phyloP scores from a whole-genome alignment of 805 yeast genomes.

The Kodamaea fukazawae region DNA sequence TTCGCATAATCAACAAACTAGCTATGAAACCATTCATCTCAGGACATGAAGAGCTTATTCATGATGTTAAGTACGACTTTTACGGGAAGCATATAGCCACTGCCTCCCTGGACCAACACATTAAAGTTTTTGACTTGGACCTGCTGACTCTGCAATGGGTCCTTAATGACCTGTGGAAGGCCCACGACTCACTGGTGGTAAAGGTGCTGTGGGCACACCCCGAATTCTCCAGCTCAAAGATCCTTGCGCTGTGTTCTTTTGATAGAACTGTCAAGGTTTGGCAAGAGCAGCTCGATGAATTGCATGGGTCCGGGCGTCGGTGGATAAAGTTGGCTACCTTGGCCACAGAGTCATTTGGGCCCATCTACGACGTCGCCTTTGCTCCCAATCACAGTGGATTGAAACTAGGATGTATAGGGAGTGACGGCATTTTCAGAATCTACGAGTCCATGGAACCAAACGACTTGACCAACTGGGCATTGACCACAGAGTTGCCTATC shows the following conservation, averaged over 20 bases:
- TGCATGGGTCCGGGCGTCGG: constrained; percentile 72
- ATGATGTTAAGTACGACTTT: constrained; percentile 87
- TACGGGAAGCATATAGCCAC: constrained; percentile 93
- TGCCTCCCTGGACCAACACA: constrained; percentile 90
- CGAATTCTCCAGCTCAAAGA: constrained; percentile 70
- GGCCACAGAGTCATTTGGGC: constrained; percentile 79
- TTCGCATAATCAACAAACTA: too few species aligned
- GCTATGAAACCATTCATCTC: constrained; percentile 69
- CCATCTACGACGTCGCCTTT: constrained; percentile 85
- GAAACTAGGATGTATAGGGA: constrained; percentile 80
- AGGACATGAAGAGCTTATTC: constrained; percentile 90
- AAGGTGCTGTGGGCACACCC: constrained; percentile 92
- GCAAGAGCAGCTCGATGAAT: constrained; percentile 85
- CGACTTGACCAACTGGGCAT: constrained; percentile 79
- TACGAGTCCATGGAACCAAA: constrained; percentile 89
- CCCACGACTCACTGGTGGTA: constrained; percentile 87
- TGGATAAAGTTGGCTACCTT: constrained; percentile 77
- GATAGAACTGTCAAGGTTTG: constrained; percentile 87
- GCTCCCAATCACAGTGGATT: constrained; percentile 84
- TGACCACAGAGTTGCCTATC: constrained; percentile 67
- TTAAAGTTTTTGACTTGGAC: constrained; percentile 82
- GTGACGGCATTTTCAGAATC: constrained; percentile 80
- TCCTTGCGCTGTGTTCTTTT: constrained; percentile 83
- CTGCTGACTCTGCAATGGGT: constrained; percentile 71
- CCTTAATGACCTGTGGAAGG: constrained; percentile 87